Conservation (phyloP, 306 rosid genomes). For the Vigna mungo region DNA sequence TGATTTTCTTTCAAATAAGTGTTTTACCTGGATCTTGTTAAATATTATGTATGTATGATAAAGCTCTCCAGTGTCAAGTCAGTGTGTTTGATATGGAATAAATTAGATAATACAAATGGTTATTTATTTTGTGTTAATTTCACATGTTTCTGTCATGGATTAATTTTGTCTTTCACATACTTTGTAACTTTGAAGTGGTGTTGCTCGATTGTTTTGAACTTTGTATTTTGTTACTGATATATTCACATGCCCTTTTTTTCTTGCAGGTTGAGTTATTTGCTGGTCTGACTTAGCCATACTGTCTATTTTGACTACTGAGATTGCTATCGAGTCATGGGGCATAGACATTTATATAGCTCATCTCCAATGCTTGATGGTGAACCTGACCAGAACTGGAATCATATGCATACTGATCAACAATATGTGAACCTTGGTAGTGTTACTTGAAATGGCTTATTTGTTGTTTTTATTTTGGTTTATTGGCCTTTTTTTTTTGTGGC, state of each 20-base stretch:
- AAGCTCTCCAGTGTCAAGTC: not conserved
- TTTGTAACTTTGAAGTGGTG: not conserved
- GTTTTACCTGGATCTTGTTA: constrained; percentile 12
- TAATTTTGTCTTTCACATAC: not conserved
- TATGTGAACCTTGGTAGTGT: constrained; percentile 61
- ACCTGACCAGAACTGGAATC: constrained; percentile 75
- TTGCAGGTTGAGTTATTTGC: constrained; percentile 51
- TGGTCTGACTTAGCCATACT: constrained; percentile 11
- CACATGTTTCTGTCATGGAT: not conserved
- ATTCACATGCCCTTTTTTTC: constrained; percentile 18
- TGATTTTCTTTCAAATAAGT: not conserved
- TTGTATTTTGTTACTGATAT: not conserved
- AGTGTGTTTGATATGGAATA: constrained; percentile 7
- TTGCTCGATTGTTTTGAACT: constrained; percentile 17
- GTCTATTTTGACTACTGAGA: constrained; percentile 38
- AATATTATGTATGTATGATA: not conserved
- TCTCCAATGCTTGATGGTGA: constrained; percentile 67
- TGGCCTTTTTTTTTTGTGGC: not conserved
- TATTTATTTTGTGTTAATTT: constrained; percentile 15
- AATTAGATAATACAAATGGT: not conserved
- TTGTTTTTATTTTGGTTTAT: not conserved
- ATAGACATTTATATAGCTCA: constrained; percentile 64
- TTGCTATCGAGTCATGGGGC: constrained; percentile 62
- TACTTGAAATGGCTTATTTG: constrained; percentile 21
- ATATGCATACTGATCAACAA: constrained; percentile 64